phyloP scores from a whole-genome alignment of 2,329 filamentous ascomycete genomes.

The Ceratocystis cubensis region DNA sequence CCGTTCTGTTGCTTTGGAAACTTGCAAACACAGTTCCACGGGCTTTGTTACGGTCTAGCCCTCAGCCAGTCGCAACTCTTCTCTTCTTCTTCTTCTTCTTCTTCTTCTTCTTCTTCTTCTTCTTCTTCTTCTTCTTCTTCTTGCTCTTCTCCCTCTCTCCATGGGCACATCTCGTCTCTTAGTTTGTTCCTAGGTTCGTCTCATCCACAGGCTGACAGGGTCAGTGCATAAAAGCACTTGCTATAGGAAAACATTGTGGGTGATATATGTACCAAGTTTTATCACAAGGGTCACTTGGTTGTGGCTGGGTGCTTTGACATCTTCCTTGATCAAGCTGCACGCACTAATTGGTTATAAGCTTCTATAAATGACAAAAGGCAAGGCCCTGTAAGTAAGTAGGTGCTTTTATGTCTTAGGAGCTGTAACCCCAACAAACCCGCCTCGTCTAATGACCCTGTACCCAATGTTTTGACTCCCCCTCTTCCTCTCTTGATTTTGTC shows the following conservation, averaged over 20 bases:
- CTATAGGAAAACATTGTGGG: neutral
- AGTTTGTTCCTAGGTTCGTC: slow-evolving; percentile 6
- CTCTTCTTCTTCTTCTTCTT: neutral
- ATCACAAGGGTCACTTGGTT: neutral
- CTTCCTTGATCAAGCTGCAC: neutral
- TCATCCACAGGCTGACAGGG: neutral
- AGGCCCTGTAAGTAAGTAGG: neutral
- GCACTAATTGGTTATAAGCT: neutral
- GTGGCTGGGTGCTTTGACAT: neutral
- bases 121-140: neutral
- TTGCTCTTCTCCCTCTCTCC: neutral
- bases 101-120: no score
- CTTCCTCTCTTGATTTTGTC: neutral
- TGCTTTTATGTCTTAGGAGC: neutral
- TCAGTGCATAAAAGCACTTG: slow-evolving; percentile 4
- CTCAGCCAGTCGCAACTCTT: neutral
- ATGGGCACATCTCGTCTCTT: neutral
- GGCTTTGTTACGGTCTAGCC: neutral
- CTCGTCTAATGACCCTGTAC: neutral
- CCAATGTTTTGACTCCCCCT: neutral
- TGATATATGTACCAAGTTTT: neutral
- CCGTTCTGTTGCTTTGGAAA: neutral
- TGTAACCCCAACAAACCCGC: slow-evolving; percentile 1
- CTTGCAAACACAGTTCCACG: neutral
- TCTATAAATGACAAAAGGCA: neutral